phyloP scores from a whole-genome alignment of 768 basidiomycete species.

The Mycena haematopus region DNA sequence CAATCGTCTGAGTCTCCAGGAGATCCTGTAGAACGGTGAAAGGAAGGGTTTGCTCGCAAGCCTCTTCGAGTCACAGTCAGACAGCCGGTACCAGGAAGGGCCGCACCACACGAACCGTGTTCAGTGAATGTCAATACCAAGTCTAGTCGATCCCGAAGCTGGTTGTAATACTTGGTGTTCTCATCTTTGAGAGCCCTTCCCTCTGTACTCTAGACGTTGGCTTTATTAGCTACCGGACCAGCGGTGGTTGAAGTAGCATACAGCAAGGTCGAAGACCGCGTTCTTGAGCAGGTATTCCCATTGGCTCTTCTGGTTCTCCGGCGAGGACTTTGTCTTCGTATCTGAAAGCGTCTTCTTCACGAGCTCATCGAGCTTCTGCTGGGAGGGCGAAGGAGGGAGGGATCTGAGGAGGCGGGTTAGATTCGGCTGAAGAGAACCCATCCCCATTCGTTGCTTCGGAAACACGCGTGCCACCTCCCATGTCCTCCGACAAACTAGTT shows the following conservation, averaged over 20 bases:
- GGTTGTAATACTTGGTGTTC: conserved; percentile 62
- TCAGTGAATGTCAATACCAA: conserved; percentile 79
- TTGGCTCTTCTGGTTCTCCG: conserved; percentile 69
- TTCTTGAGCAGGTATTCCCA: conserved; percentile 80
- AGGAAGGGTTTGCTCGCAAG: conserved; percentile 78
- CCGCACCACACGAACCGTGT: conserved; percentile 55
- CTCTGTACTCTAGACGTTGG: conserved; percentile 62
- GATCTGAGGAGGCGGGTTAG: conserved; percentile 57
- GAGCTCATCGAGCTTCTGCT: conserved; percentile 53
- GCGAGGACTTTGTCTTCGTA: conserved; percentile 47
- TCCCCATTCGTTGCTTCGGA: conserved; percentile 31
- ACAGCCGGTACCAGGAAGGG: background rate
- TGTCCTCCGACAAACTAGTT: conserved; percentile 25
- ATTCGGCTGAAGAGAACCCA: conserved; percentile 60
- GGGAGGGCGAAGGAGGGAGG: conserved; percentile 58
- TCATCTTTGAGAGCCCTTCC: conserved; percentile 65
- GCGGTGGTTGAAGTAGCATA: conserved; percentile 40
- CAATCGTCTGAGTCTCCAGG: conserved; percentile 84
- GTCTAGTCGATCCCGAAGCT: conserved; percentile 70
- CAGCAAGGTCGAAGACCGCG: conserved; percentile 76
- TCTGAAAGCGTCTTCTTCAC: conserved; percentile 54
- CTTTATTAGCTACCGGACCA: background rate
- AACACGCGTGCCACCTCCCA: conserved; percentile 1
- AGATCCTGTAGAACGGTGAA: conserved; percentile 81
- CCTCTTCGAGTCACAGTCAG: conserved; percentile 51